Conservation (phyloP, 179 eudicot species). For the Beta lomatogona region DNA sequence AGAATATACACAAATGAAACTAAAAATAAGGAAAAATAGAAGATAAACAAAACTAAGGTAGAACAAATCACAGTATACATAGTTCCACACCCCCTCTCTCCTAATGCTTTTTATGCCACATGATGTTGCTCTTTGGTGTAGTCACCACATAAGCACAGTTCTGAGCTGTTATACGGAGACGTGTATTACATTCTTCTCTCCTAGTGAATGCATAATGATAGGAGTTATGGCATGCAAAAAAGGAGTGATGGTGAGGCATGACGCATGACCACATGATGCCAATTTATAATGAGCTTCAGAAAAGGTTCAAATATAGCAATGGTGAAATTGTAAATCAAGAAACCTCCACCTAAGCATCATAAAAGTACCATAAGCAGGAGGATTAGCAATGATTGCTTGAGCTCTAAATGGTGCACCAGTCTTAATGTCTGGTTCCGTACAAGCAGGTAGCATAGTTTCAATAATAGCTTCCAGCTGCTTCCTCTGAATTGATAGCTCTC, state of each 20-base stretch:
- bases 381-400: slow-evolving; percentile 86
- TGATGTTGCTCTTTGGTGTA: too few species aligned
- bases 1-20: too few species aligned
- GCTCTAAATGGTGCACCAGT: too few species aligned
- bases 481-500: too few species aligned
- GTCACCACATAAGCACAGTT: neutral
- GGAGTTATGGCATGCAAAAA: neutral
- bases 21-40: too few species aligned
- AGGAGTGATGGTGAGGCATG: neutral
- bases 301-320: neutral
- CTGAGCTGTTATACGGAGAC: neutral
- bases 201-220: neutral
- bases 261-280: neutral
- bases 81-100: too few species aligned
- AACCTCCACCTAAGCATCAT: neutral
- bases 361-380: slow-evolving; percentile 78
- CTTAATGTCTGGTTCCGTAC: too few species aligned
- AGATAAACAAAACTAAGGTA: too few species aligned
- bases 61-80: too few species aligned
- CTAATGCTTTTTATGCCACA: too few species aligned
- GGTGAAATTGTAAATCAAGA: neutral
- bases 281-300: neutral
- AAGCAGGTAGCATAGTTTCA: too few species aligned
- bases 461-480: too few species aligned
- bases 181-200: neutral